Percentiles rank a stretch among this genome's conserved stretches.
These are phyloP conservation scores for Hypholoma sublateritium DNA, from an alignment of 768 basidiomycete genomes.

Conservation along the genomic window DNA sequence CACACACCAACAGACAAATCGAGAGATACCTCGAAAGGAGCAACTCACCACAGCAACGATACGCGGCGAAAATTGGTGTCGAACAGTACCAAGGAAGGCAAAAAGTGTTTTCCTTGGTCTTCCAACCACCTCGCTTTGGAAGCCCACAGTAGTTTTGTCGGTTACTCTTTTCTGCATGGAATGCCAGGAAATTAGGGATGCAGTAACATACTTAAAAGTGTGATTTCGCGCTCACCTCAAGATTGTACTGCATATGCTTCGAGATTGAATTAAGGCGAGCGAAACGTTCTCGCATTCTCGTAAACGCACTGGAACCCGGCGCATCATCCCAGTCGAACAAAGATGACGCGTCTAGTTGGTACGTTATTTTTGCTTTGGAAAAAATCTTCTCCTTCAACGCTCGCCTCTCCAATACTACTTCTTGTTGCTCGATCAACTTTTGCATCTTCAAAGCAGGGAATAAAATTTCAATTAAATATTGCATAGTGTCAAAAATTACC, in stretches of 20 bases:
- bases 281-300: slow-evolving; percentile 7
- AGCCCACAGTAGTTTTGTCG: slow-evolving; percentile 40
- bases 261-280: slow-evolving; percentile 6
- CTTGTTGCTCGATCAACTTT: slow-evolving; percentile 38
- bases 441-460: slow-evolving; percentile 36
- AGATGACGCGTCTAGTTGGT: slow-evolving; percentile 46
- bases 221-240: slow-evolving; percentile 13
- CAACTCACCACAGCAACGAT: slow-evolving; percentile 43
- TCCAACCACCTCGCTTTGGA: slow-evolving; percentile 38
- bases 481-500: slow-evolving; percentile 27
- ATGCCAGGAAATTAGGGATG: not conserved
- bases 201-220: not conserved
- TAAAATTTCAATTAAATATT: not conserved
- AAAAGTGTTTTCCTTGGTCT: slow-evolving; percentile 27
- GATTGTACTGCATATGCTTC: slow-evolving; percentile 10
- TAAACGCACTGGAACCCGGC: not conserved
- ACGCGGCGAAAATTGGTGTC: slow-evolving; percentile 75
- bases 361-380: slow-evolving; percentile 43
- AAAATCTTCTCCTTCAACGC: slow-evolving; percentile 39
- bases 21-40: not conserved
- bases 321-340: slow-evolving; percentile 11
- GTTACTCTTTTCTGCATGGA: slow-evolving; percentile 48
- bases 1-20: not conserved
- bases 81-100: slow-evolving; percentile 64
- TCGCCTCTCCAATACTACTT: slow-evolving; percentile 35